phyloP scores from a whole-genome alignment of 1,139 yeast genomes.

The Nakaseomyces delphensis region DNA sequence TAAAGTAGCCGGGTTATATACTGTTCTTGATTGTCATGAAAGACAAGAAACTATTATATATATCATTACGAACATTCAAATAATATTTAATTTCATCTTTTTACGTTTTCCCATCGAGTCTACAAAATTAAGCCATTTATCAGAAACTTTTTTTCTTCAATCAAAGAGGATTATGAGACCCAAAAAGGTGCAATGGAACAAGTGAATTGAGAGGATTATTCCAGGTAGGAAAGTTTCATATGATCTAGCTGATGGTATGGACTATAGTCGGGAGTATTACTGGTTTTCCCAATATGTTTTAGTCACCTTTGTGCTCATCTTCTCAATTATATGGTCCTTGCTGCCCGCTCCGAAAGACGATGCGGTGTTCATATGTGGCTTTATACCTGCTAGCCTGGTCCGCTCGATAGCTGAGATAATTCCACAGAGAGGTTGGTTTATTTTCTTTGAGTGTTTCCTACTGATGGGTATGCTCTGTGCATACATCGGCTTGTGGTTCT shows the following conservation, averaged over 20 bases:
- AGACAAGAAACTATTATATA: no score
- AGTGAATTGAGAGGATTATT: no score
- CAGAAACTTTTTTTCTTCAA: no score
- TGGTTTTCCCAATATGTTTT: constrained; percentile 6
- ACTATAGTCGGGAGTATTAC: constrained; percentile 6
- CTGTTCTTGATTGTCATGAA: no score
- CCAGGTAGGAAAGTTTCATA: no score
- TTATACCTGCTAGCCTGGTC: background rate
- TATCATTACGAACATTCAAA: no score
- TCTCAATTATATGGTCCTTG: constrained; percentile 4
- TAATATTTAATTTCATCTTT: no score
- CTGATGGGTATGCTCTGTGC: constrained; percentile 61
- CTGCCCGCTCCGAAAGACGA: background rate
- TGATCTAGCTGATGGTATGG: background rate
- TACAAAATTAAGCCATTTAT: no score
- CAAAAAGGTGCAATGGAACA: no score
- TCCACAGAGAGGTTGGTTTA: constrained; percentile 26
- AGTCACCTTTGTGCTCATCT: background rate
- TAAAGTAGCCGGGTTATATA: no score
- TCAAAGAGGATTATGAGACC: no score
- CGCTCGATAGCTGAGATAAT: constrained; percentile 6
- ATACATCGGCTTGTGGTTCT: constrained; percentile 60
- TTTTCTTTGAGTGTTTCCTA: constrained; percentile 18
- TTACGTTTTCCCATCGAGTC: no score
- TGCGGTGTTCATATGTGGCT: background rate